Percentiles rank a stretch among this genome's conserved stretches.
Evolutionary conservation across 805 yeast species (phyloP).

Genomic region (Candida orba): DNA sequence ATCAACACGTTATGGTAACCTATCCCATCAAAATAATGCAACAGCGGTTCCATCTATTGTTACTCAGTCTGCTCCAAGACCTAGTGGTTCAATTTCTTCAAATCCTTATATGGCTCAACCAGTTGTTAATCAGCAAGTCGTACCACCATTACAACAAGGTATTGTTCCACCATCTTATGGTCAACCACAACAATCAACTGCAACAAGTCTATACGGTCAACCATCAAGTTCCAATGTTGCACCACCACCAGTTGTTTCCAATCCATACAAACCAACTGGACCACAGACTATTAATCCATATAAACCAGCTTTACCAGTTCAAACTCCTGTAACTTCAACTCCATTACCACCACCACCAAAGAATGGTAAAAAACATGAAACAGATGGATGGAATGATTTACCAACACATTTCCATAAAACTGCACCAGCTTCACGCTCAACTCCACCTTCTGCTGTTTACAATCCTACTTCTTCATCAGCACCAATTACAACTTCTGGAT

Average conservation of each 20-base stretch:
- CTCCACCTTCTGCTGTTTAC: conserved; percentile 35
- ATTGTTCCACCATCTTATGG: conserved; percentile 3
- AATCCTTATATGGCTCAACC: conserved; percentile 6
- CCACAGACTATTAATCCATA: conserved; percentile 19
- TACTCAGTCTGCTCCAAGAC: conserved; percentile 5
- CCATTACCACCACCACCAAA: conserved; percentile 24
- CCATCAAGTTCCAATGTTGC: conserved; percentile 2
- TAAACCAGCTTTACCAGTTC: conserved; percentile 23
- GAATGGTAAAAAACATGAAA: conserved; percentile 33
- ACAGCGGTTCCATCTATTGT: neutral
- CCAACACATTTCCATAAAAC: conserved; percentile 43
- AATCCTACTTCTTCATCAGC: neutral
- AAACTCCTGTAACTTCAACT: conserved; percentile 15
- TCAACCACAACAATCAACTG: conserved; percentile 1
- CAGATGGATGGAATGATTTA: conserved; percentile 69
- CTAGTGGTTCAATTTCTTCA: neutral
- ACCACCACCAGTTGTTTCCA: neutral
- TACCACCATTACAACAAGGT: neutral
- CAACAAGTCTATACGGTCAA: conserved; percentile 12
- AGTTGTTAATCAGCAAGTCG: conserved; percentile 4
- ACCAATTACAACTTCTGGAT: conserved; percentile 13
- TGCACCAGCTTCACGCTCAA: conserved; percentile 31
- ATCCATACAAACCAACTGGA: conserved; percentile 19
- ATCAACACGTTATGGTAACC: conserved; percentile 16
- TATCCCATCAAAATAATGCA: conserved; percentile 2